These are phyloP conservation scores for Coix lacrymajobi DNA, from an alignment of 176 grass and related monocot genomes.

Conservation along the genomic window DNA sequence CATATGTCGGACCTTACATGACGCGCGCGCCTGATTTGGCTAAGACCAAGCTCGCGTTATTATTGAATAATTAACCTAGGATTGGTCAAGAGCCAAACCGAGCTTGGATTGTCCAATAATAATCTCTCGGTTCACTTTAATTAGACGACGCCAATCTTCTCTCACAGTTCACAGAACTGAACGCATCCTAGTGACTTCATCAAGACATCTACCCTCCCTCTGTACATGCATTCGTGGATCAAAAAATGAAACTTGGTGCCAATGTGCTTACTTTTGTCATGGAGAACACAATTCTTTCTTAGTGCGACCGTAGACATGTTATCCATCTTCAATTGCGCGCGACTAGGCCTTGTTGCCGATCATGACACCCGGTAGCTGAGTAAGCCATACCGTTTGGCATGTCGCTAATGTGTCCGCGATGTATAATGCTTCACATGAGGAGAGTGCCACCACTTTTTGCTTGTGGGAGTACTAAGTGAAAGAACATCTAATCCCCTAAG, in stretches of 20 bases:
- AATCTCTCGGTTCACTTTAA: too few species aligned
- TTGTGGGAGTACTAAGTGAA: not conserved
- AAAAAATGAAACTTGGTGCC: not conserved
- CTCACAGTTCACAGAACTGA: too few species aligned
- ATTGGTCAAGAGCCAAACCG: too few species aligned
- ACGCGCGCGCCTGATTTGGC: too few species aligned
- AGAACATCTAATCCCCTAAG: too few species aligned
- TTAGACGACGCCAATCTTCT: too few species aligned
- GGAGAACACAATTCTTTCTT: not conserved
- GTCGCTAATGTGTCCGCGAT: not conserved
- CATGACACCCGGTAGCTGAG: not conserved
- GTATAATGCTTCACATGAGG: not conserved
- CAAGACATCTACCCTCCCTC: too few species aligned
- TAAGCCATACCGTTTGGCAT: not conserved
- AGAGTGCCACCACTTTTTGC: not conserved
- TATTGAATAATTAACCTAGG: too few species aligned
- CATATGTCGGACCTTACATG: too few species aligned
- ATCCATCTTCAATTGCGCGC: not conserved
- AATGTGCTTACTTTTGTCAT: not conserved
- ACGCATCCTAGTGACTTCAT: too few species aligned
- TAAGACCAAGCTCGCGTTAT: too few species aligned
- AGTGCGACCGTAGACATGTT: not conserved
- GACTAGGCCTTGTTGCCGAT: not conserved
- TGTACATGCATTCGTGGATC: not conserved
- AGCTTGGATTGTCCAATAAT: too few species aligned